Conservation (phyloP, 257 asterid genomes). For the Gentiana straminea region DNA sequence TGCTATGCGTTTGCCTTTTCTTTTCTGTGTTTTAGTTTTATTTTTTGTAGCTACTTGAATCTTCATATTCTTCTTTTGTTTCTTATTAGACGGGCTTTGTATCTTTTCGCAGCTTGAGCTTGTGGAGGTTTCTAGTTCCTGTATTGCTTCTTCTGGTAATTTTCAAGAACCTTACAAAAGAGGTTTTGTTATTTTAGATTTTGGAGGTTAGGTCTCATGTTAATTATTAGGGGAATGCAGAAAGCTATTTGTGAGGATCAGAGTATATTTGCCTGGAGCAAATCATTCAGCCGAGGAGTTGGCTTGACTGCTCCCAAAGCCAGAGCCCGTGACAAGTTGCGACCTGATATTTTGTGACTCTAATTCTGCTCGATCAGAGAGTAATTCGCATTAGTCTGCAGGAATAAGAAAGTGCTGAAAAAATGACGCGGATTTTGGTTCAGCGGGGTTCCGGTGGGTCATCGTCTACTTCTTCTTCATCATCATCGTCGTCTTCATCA, state of each 20-base stretch:
- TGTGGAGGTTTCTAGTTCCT: slow-evolving; percentile 26
- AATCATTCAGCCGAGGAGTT: slow-evolving; percentile 70
- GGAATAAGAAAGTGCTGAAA: slow-evolving; percentile 25
- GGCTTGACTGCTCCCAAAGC: slow-evolving; percentile 84
- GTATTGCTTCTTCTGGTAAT: slow-evolving; percentile 38
- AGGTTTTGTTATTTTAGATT: slow-evolving; percentile 48
- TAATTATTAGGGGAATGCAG: slow-evolving; percentile 99
- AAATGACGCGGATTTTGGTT: slow-evolving; percentile 84
- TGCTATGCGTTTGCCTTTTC: too few relatives aligned
- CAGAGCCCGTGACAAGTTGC: slow-evolving; percentile 78
- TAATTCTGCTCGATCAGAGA: slow-evolving; percentile 29
- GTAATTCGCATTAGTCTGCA: slow-evolving; percentile 16
- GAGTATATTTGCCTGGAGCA: slow-evolving; percentile 54
- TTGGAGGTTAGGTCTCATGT: slow-evolving; percentile 90
- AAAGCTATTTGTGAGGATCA: slow-evolving; percentile 54
- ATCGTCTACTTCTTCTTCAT: slow-evolving; percentile 50
- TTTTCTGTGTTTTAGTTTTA: too few relatives aligned
- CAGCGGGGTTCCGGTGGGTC: slow-evolving; percentile 85
- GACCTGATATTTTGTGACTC: slow-evolving; percentile 37
- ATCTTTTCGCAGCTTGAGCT: slow-evolving; percentile 38
- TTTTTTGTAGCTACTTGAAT: too few relatives aligned
- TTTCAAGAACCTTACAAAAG: slow-evolving; percentile 48
- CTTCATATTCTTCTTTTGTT: background rate
- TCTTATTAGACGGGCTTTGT: background rate
- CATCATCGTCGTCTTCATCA: slow-evolving; percentile 27